phyloP scores from a whole-genome alignment of 148 eudicot species.

The Agrostemma githago region DNA sequence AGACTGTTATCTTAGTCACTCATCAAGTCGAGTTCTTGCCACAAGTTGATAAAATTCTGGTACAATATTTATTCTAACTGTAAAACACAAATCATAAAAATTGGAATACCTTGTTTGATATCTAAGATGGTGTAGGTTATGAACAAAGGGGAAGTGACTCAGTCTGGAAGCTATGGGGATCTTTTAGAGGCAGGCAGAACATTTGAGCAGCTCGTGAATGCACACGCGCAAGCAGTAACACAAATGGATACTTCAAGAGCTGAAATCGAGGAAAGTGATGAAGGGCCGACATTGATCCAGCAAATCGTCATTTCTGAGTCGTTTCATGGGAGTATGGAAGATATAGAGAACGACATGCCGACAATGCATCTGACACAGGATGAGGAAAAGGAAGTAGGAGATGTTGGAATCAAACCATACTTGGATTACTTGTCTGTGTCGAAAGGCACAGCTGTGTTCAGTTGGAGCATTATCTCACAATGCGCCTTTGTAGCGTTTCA shows the following conservation, averaged over 20 bases:
- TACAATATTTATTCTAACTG: constrained; percentile 8
- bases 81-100: constrained; percentile 1
- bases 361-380: constrained; percentile 38
- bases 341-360: constrained; percentile 7
- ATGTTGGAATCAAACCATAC: constrained; percentile 49
- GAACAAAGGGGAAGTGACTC: constrained; percentile 16
- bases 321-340: constrained; percentile 19
- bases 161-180: constrained; percentile 16
- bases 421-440: constrained; percentile 38
- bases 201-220: constrained; percentile 16
- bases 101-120: background rate
- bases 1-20: constrained; percentile 59
- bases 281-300: constrained; percentile 15
- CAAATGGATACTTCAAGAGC: constrained; percentile 13
- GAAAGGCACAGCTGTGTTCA: constrained; percentile 38
- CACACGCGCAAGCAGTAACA: constrained; percentile 12
- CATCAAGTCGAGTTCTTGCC: constrained; percentile 69
- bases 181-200: constrained; percentile 18
- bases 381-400: constrained; percentile 61
- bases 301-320: constrained; percentile 15
- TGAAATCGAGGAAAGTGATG: constrained; percentile 8
- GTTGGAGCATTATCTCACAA: constrained; percentile 24
- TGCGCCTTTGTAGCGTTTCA: constrained; percentile 41
- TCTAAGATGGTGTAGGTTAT: constrained; percentile 9
- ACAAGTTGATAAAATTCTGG: constrained; percentile 49